These are phyloP conservation scores for Cydonia oblonga DNA, from an alignment of 331 rosid species.

Conservation along the genomic window DNA sequence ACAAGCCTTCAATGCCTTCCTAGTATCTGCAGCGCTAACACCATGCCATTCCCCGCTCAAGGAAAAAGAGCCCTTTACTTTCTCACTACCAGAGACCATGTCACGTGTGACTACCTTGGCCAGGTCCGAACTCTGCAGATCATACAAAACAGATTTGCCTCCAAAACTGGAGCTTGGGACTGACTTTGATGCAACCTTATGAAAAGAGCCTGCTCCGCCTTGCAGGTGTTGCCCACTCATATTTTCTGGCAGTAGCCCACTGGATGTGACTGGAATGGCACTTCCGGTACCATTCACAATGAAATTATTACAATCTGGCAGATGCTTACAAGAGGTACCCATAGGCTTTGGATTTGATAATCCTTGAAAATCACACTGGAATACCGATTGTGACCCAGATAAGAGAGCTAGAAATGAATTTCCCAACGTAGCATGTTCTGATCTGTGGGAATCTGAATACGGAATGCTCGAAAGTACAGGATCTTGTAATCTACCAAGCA, in stretches of 20 bases:
- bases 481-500: slow-evolving; percentile 33
- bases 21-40: slow-evolving; percentile 12
- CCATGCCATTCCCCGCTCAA: slow-evolving; percentile 19
- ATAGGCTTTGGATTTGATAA: slow-evolving; percentile 23
- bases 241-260: slow-evolving; percentile 23
- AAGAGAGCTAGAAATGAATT: slow-evolving; percentile 39
- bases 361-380: slow-evolving; percentile 33
- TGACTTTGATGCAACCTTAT: slow-evolving; percentile 21
- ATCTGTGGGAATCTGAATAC: slow-evolving; percentile 20
- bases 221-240: slow-evolving; percentile 18
- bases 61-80: slow-evolving; percentile 19
- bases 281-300: slow-evolving; percentile 22
- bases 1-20: slow-evolving; percentile 5
- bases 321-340: slow-evolving; percentile 9
- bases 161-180: slow-evolving; percentile 18
- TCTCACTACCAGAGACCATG: slow-evolving; percentile 23
- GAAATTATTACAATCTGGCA: slow-evolving; percentile 15
- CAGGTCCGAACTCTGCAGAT: slow-evolving; percentile 24
- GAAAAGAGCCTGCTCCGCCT: slow-evolving; percentile 17
- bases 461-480: slow-evolving; percentile 14
- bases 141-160: slow-evolving; percentile 26
- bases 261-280: slow-evolving; percentile 17
- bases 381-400: slow-evolving; percentile 28
- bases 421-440: slow-evolving; percentile 20
- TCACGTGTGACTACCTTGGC: slow-evolving; percentile 13